phyloP scores from a whole-genome alignment of 176 grass and related monocot genomes.

The Zizania latifolia region DNA sequence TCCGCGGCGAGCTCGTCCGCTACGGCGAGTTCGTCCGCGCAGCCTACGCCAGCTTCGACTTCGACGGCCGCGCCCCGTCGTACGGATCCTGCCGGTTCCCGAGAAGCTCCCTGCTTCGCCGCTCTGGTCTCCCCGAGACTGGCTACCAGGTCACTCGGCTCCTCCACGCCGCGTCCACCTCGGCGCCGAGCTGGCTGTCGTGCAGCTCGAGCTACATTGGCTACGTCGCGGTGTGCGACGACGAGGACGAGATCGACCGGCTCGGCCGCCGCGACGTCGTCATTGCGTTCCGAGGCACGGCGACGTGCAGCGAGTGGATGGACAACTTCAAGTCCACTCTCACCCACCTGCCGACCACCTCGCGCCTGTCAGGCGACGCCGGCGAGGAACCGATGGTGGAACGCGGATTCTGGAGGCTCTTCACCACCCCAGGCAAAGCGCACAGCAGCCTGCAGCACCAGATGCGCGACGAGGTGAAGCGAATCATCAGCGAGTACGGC shows the following conservation, averaged over 20 bases:
- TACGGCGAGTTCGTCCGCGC: conserved; percentile 50
- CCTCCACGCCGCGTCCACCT: conserved; percentile 37
- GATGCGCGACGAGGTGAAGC: conserved; percentile 33
- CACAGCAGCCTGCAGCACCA: conserved; percentile 33
- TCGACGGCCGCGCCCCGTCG: conserved; percentile 15
- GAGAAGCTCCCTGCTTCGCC: conserved; percentile 26
- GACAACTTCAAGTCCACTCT: conserved; percentile 39
- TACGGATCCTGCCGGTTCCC: conserved; percentile 48
- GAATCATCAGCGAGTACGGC: conserved; percentile 32
- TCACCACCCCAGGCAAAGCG: conserved; percentile 22
- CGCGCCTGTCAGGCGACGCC: neutral
- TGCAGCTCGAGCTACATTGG: conserved; percentile 46
- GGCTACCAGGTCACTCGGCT: conserved; percentile 35
- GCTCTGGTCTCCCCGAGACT: conserved; percentile 16
- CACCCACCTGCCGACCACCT: neutral
- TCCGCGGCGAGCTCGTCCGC: conserved; percentile 44
- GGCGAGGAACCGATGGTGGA: conserved; percentile 29
- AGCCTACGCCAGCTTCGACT: conserved; percentile 44
- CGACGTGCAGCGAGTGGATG: conserved; percentile 41
- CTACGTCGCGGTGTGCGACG: conserved; percentile 48
- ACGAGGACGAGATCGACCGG: conserved; percentile 43
- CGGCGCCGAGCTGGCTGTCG: conserved; percentile 26
- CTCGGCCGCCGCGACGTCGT: conserved; percentile 48
- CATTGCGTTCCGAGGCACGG: conserved; percentile 42
- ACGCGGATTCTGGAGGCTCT: conserved; percentile 49